Percentiles rank a stretch among this genome's conserved stretches.
These are phyloP conservation scores for Dichotomopilus funicola DNA, from an alignment of 2,329 filamentous ascomycete species.

Conservation along the genomic window DNA sequence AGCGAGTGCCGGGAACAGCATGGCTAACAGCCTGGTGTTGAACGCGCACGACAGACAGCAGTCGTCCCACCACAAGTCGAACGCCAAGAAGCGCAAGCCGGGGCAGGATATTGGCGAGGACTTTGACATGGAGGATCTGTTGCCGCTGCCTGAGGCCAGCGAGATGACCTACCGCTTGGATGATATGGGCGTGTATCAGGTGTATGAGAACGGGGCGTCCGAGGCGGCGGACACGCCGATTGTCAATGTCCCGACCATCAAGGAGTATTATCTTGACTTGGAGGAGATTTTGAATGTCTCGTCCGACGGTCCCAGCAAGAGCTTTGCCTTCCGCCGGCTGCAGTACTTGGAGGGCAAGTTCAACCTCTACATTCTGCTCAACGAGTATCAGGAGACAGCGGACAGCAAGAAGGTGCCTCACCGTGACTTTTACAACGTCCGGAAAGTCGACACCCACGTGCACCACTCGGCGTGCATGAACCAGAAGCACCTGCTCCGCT, in stretches of 20 bases:
- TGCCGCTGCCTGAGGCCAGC: conserved; percentile 65
- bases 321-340: conserved; percentile 88
- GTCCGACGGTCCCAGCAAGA: conserved; percentile 92
- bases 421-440: conserved; percentile 97
- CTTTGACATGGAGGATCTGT: conserved; percentile 72
- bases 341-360: conserved; percentile 97
- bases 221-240: conserved; percentile 60
- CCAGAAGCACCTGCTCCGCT: conserved; percentile 93
- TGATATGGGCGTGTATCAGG: conserved; percentile 81
- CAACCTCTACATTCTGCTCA: conserved; percentile 85
- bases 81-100: conserved; percentile 66
- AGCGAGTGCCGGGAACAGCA: conserved; percentile 37
- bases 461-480: conserved; percentile 99
- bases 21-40: conserved; percentile 42
- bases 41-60: conserved; percentile 27
- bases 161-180: conserved; percentile 75
- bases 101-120: conserved; percentile 89
- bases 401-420: conserved; percentile 97
- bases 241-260: conserved; percentile 79
- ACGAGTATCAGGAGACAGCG: conserved; percentile 96
- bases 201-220: conserved; percentile 66
- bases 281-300: conserved; percentile 83
- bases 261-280: conserved; percentile 93
- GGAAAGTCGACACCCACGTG: conserved; percentile 98
- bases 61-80: conserved; percentile 36